A percentile compares a stretch with the other conserved stretches of the same genome.
Evolutionary conservation across 768 basidiomycete species (phyloP).

Genomic region (Vishniacozyma victoriae): DNA sequence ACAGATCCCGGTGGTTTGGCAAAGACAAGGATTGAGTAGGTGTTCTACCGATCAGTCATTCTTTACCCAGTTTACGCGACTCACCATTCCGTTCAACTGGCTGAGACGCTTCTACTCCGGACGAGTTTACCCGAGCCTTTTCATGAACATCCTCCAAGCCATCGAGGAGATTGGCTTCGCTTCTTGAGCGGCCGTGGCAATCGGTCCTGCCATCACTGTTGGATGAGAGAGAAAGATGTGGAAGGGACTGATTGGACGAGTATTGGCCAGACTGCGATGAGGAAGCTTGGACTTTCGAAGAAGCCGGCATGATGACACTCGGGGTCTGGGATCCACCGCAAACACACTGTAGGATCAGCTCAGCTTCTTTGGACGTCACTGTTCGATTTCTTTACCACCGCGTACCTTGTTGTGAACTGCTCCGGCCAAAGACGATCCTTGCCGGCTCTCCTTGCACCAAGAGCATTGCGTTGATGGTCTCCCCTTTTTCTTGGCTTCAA

Average conservation of each 20-base stretch:
- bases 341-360: conserved; percentile 19
- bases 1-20: conserved; percentile 43
- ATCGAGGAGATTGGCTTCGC: conserved; percentile 37
- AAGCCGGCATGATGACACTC: not conserved
- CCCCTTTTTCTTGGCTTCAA: conserved; percentile 89
- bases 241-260: too few relatives aligned
- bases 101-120: too few relatives aligned
- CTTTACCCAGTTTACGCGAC: conserved; percentile 6
- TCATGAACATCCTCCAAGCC: conserved; percentile 45
- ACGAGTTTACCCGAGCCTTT: conserved; percentile 22
- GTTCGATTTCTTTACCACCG: not conserved
- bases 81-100: conserved; percentile 26
- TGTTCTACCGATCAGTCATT: conserved; percentile 19
- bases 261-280: not conserved
- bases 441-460: conserved; percentile 73
- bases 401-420: conserved; percentile 37
- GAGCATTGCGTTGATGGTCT: conserved; percentile 85
- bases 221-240: too few relatives aligned
- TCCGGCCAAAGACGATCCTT: conserved; percentile 48
- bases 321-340: conserved; percentile 17
- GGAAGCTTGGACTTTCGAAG: not conserved
- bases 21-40: conserved; percentile 47
- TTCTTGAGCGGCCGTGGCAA: conserved; percentile 36
- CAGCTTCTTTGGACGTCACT: not conserved
- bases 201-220: too few relatives aligned